Percentiles rank a stretch among this genome's conserved stretches.
Conservation (phyloP, 345 rosid species). For the Populus alba region DNA sequence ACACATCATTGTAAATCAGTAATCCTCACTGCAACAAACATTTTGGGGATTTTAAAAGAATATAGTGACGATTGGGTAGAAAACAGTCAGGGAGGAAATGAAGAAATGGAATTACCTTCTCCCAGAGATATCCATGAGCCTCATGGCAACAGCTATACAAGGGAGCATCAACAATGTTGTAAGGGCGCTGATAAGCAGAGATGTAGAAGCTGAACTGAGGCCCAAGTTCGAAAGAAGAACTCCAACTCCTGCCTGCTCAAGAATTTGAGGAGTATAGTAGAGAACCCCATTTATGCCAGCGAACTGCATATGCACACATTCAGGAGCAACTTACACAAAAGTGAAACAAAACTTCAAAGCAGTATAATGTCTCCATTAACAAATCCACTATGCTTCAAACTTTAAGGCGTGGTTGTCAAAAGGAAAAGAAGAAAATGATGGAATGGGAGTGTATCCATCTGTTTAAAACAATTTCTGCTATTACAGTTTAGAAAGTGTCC, state of each 20-base stretch:
- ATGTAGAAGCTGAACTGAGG: slow-evolving; percentile 66
- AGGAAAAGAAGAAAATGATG: background rate
- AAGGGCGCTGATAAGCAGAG: slow-evolving; percentile 76
- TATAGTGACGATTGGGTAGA: background rate
- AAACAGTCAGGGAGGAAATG: background rate
- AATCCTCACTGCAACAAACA: background rate
- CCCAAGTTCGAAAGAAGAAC: slow-evolving; percentile 78
- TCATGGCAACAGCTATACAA: slow-evolving; percentile 89
- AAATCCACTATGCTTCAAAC: background rate
- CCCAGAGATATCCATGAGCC: slow-evolving; percentile 89
- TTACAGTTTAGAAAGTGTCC: background rate
- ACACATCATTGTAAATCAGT: background rate
- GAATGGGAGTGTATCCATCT: background rate
- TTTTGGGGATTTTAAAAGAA: background rate
- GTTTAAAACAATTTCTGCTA: background rate
- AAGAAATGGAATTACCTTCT: slow-evolving; percentile 59
- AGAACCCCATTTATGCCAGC: slow-evolving; percentile 97
- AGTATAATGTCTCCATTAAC: background rate
- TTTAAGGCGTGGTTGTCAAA: background rate
- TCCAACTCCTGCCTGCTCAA: slow-evolving; percentile 93
- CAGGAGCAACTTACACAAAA: background rate
- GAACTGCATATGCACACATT: slow-evolving; percentile 45
- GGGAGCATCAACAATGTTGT: slow-evolving; percentile 96
- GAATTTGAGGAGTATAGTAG: slow-evolving; percentile 96
- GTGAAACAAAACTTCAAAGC: background rate